These are phyloP conservation scores for Flaveria robusta DNA, from an alignment of 129 eudicot species.

Conservation along the genomic window DNA sequence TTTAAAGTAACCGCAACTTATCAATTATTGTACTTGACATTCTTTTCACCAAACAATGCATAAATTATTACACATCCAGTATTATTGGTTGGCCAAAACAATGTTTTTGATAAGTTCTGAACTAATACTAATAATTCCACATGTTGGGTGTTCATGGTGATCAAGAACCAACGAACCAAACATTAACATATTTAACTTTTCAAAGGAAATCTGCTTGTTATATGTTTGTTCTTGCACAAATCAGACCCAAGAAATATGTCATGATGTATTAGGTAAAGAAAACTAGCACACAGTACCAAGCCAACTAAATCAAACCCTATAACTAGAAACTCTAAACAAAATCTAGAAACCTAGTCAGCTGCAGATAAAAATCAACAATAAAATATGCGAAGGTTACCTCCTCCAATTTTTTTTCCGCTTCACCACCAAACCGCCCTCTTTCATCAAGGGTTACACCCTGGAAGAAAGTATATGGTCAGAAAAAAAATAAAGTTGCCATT, in stretches of 20 bases:
- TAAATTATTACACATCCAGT: background rate
- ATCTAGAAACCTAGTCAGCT: background rate
- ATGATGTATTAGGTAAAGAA: background rate
- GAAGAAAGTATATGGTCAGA: constrained; percentile 28
- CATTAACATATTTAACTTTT: background rate
- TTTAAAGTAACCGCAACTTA: background rate
- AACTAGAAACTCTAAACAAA: background rate
- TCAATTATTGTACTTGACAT: background rate
- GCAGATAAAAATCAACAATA: background rate
- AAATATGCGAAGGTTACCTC: constrained; percentile 57
- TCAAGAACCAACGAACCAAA: background rate
- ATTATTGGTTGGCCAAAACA: background rate
- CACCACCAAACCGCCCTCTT: constrained; percentile 85
- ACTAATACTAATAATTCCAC: background rate
- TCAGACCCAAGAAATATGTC: background rate
- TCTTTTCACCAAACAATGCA: background rate
- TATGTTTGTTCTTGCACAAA: background rate
- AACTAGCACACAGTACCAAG: background rate
- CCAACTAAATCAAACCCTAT: background rate
- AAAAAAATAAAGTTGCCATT: background rate
- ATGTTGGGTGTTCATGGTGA: constrained; percentile 1
- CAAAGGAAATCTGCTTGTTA: background rate
- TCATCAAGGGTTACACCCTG: constrained; percentile 93
- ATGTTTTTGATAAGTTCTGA: background rate
- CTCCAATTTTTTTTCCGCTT: constrained; percentile 89